Evolutionary conservation across 108 stramenopile genomes (phyloP).

Genomic region (Discostella pseudostelligera): DNA sequence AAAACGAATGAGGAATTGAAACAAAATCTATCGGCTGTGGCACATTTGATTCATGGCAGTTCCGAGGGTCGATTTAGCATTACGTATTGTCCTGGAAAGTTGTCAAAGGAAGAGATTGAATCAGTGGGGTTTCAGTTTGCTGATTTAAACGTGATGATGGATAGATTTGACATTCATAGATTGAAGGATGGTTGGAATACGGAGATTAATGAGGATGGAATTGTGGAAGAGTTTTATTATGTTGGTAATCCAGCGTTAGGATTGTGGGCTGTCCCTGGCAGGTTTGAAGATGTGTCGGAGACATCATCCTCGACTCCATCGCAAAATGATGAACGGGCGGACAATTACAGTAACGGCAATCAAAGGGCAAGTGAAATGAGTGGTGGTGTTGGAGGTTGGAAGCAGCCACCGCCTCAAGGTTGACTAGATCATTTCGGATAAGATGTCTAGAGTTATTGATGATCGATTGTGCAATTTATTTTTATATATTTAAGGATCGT

Average conservation of each 20-base stretch:
- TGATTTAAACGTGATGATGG: conserved; percentile 62
- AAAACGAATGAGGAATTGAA: conserved; percentile 71
- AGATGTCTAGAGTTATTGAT: too few species aligned
- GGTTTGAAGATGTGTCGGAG: conserved; percentile 59
- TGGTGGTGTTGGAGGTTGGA: conserved; percentile 73
- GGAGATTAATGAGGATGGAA: conserved; percentile 35
- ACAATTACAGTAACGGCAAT: conserved; percentile 1
- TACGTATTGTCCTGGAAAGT: conserved; percentile 90
- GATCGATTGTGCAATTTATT: too few species aligned
- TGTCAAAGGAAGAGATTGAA: conserved; percentile 84
- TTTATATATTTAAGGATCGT: too few species aligned
- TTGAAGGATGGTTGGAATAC: conserved; percentile 88
- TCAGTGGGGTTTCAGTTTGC: conserved; percentile 83
- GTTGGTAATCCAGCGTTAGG: conserved; percentile 95
- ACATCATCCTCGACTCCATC: neutral
- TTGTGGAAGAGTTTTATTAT: conserved; percentile 84
- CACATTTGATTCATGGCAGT: conserved; percentile 94
- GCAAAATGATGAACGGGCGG: neutral
- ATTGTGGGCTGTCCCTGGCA: conserved; percentile 81
- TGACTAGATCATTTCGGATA: too few species aligned
- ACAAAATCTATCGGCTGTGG: conserved; percentile 88
- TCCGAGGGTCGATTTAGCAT: conserved; percentile 90
- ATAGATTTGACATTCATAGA: conserved; percentile 58
- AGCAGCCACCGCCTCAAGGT: conserved; percentile 31
- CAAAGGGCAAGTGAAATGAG: conserved; percentile 45